Conservation (phyloP, 1,139 yeast species). For the Blastobotrys niveus region DNA sequence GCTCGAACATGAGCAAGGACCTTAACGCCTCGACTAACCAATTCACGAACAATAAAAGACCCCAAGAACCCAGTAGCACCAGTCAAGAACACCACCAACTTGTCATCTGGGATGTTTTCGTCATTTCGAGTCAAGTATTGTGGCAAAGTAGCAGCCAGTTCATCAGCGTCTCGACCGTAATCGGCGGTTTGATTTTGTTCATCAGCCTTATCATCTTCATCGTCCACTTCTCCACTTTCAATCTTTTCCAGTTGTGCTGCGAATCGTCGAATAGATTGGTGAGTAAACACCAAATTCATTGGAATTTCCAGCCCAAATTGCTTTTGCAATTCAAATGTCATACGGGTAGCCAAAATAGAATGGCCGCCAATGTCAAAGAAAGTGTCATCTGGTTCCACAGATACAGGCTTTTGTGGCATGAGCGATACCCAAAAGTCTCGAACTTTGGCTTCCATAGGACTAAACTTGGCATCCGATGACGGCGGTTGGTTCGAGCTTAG, state of each 20-base stretch:
- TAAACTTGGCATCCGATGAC: slow-evolving; percentile 36
- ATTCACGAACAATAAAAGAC: slow-evolving; percentile 72
- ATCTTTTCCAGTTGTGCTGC: slow-evolving; percentile 64
- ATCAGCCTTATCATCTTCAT: slow-evolving; percentile 25
- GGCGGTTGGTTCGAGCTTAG: slow-evolving; percentile 44
- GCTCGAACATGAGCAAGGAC: slow-evolving; percentile 93
- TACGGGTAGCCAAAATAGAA: slow-evolving; percentile 90
- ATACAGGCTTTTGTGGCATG: slow-evolving; percentile 77
- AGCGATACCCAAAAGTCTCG: slow-evolving; percentile 81
- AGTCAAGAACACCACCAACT: slow-evolving; percentile 72
- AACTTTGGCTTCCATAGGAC: slow-evolving; percentile 59
- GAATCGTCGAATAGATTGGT: slow-evolving; percentile 77
- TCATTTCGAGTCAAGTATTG: slow-evolving; percentile 31
- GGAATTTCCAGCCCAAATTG: slow-evolving; percentile 75
- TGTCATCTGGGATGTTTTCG: slow-evolving; percentile 32
- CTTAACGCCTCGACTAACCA: slow-evolving; percentile 52
- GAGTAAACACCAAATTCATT: slow-evolving; percentile 79
- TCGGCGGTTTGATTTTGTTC: slow-evolving; percentile 16
- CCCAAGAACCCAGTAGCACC: slow-evolving; percentile 98
- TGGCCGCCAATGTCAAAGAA: slow-evolving; percentile 98
- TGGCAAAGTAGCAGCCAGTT: slow-evolving; percentile 46
- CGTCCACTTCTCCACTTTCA: slow-evolving; percentile 31
- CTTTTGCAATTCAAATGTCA: slow-evolving; percentile 89
- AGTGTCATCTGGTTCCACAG: slow-evolving; percentile 71
- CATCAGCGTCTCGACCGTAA: slow-evolving; percentile 71